Evolutionary conservation across 2,329 filamentous ascomycete species (phyloP).

Genomic region (Clarireedia homoeocarpa): DNA sequence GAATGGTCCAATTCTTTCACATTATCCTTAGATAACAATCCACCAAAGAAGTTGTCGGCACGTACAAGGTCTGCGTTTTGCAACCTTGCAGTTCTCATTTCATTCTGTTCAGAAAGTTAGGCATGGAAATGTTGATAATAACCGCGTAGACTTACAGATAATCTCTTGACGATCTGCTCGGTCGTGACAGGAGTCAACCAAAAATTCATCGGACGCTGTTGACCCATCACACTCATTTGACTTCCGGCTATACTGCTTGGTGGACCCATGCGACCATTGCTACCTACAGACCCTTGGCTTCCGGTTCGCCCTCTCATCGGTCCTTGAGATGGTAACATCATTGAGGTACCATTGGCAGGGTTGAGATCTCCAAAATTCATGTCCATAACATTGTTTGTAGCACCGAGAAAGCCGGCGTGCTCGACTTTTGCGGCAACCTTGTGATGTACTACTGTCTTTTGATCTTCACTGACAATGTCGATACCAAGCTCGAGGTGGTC

Average conservation of each 20-base stretch:
- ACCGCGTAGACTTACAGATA: slow-evolving; percentile 21
- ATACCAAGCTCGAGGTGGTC: slow-evolving; percentile 94
- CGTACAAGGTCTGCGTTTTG: slow-evolving; percentile 80
- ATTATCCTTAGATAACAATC: slow-evolving; percentile 66
- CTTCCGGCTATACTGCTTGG: slow-evolving; percentile 46
- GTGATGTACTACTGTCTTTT: slow-evolving; percentile 96
- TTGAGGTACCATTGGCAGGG: slow-evolving; percentile 58
- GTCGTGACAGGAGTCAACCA: slow-evolving; percentile 87
- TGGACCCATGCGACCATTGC: slow-evolving; percentile 48
- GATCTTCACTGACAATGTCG: slow-evolving; percentile 97
- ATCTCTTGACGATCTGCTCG: slow-evolving; percentile 84
- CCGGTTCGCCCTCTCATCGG: slow-evolving; percentile 63
- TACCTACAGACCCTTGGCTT: slow-evolving; percentile 56
- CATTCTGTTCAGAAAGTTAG: slow-evolving; percentile 48
- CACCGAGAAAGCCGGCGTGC: slow-evolving; percentile 76
- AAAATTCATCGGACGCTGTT: slow-evolving; percentile 70
- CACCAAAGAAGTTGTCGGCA: slow-evolving; percentile 72
- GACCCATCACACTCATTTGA: slow-evolving; percentile 51
- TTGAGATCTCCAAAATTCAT: slow-evolving; percentile 91
- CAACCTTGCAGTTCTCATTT: slow-evolving; percentile 83
- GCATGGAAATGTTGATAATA: slow-evolving; percentile 2
- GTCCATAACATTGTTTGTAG: slow-evolving; percentile 70
- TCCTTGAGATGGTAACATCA: slow-evolving; percentile 62
- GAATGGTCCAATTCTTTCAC: slow-evolving; percentile 50
- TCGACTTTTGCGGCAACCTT: slow-evolving; percentile 97